Conservation (phyloP, 148 eudicot species). For the Silene latifolia region DNA sequence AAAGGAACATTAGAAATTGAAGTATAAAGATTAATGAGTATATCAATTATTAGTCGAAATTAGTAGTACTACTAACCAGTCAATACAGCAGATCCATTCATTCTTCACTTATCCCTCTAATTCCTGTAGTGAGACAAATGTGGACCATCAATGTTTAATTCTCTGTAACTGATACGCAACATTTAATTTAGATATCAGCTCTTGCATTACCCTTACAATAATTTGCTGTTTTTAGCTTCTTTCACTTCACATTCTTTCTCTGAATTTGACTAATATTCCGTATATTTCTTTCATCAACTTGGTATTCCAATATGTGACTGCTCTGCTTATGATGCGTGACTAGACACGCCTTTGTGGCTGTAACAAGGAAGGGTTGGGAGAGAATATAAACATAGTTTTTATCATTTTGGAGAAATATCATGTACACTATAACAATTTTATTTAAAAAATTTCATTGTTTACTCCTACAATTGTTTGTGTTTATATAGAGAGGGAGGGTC, state of each 20-base stretch:
- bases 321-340: neutral
- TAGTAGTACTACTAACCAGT: no score
- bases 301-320: neutral
- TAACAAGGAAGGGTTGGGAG: neutral
- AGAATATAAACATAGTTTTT: conserved; percentile 5
- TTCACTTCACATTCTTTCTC: conserved; percentile 1
- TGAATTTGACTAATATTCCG: conserved; percentile 6
- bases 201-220: neutral
- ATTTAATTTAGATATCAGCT: conserved; percentile 4
- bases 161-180: neutral
- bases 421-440: no score
- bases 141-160: neutral
- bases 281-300: neutral
- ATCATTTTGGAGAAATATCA: neutral
- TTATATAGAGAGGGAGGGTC: no score
- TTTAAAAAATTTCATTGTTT: no score
- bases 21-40: no score
- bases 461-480: no score
- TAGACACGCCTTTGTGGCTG: neutral
- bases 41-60: no score
- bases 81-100: no score
- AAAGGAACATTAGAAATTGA: no score
- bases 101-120: no score
- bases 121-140: no score
- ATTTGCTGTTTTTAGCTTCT: neutral